These are phyloP conservation scores for Hypholoma sublateritium DNA, from an alignment of 768 basidiomycete species.

Conservation along the genomic window DNA sequence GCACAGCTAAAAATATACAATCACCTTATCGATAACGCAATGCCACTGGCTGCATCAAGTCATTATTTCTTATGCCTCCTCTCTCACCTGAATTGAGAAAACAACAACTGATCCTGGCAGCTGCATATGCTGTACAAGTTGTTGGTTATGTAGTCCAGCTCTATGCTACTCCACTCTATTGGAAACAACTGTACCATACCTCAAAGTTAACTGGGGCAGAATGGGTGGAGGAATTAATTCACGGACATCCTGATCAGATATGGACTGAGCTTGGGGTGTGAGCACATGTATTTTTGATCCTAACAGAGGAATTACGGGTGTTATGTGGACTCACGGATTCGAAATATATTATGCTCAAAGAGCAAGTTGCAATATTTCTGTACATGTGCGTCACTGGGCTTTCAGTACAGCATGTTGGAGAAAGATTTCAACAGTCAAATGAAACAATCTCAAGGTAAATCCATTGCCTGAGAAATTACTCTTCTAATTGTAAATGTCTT, in stretches of 20 bases:
- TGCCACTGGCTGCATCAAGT: too few species aligned
- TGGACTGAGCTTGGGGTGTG: slow-evolving; percentile 5
- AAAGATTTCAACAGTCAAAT: slow-evolving; percentile 11
- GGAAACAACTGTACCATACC: slow-evolving; percentile 9
- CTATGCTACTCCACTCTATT: not conserved
- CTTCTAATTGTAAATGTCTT: not conserved
- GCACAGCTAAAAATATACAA: too few species aligned
- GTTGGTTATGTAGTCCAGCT: not conserved
- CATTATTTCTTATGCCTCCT: too few species aligned
- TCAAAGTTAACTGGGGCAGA: slow-evolving; percentile 7
- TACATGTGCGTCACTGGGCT: slow-evolving; percentile 10
- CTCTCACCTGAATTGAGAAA: too few species aligned
- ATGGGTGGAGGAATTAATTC: slow-evolving; percentile 13
- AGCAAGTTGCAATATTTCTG: slow-evolving; percentile 14
- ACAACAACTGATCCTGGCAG: too few species aligned
- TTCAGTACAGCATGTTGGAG: slow-evolving; percentile 9
- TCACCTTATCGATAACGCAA: too few species aligned
- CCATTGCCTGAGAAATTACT: not conserved
- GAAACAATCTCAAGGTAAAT: slow-evolving; percentile 13
- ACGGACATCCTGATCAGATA: slow-evolving; percentile 10
- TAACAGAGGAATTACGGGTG: not conserved
- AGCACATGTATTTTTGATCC: slow-evolving; percentile 6
- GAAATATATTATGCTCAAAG: not conserved
- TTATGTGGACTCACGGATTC: not conserved
- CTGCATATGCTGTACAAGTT: too few species aligned